Evolutionary conservation across 345 rosid genomes (phyloP), one percentile per base, ranked within the genome.

Genomic region (Gynandropsis gynandra): DNA sequence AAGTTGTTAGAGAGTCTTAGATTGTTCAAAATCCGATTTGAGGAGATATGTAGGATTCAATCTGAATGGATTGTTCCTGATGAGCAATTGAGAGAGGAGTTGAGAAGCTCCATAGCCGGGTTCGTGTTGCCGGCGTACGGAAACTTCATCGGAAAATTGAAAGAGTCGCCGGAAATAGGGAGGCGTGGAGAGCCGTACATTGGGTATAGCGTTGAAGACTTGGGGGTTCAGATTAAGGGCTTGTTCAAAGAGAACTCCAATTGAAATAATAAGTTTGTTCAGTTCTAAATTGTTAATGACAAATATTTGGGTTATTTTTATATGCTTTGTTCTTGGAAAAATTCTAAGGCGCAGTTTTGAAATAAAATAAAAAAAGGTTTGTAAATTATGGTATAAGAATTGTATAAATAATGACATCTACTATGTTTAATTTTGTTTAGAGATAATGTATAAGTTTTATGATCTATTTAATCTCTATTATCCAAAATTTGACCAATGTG

Each of bases 11-110:
- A 77, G 39, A 79, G 64, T 65, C 72, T 77, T 13, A 73, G 66
- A 68, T 40, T 45, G 8, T 80, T 82, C 60, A 71, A 65, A 52
- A 15, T 21, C 8, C 38, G 21, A 27, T 65, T 82, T 9, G 86
- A 69, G 29, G 75, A 73, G 1, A 54, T 66, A 9, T 77, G 72
- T 52, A 67, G 46, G 61, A 45, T 56, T 29, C 83, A 82, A 45
- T 64, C 78, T 20, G 44, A 65, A 5, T 72, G 76, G 75, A 36
- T 67, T 16, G 42, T 77, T 10, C 67, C 40, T 9, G 86, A 82
- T 47, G 81, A 80, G 59, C 83, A 72, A 60, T 68, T 67, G 21
- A 71, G 69, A 50, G 76, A 70, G 33, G 86, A 80, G 33, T 9
- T 77, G 51, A 71, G 68, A 59, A 50, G 38, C 14, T 63, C 78